Conservation (phyloP, 768 basidiomycete genomes). For the Tephrocybe sp. region DNA sequence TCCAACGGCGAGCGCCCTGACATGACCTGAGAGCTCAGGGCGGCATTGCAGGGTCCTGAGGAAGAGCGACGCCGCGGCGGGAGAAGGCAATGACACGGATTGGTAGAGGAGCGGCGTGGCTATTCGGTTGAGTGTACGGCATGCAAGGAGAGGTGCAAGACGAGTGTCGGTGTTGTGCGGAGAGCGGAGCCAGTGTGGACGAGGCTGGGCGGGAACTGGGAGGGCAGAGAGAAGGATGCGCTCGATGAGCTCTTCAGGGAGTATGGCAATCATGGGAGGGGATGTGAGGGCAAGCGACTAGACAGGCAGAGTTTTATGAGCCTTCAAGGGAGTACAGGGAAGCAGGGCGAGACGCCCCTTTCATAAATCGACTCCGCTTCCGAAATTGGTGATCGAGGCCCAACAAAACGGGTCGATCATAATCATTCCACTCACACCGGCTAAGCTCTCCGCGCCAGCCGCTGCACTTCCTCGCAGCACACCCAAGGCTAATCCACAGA, state of each 20-base stretch:
- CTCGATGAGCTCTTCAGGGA: conserved; percentile 41
- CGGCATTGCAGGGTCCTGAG: conserved; percentile 34
- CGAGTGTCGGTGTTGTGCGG: conserved; percentile 26
- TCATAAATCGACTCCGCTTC: no score
- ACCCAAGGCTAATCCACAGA: no score
- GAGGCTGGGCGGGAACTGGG: background rate
- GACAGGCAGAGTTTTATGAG: no score
- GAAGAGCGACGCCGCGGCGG: conserved; percentile 39
- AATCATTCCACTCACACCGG: no score
- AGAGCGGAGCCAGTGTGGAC: conserved; percentile 8
- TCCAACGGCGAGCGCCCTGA: conserved; percentile 41
- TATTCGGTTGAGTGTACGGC: conserved; percentile 52
- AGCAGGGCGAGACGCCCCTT: no score
- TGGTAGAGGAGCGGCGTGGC: conserved; percentile 58
- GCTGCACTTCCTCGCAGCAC: no score
- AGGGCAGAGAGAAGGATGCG: conserved; percentile 36
- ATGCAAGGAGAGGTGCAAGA: conserved; percentile 50
- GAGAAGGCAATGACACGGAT: conserved; percentile 43
- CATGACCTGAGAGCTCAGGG: conserved; percentile 36
- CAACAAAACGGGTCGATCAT: no score
- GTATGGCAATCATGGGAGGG: background rate
- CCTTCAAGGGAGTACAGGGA: background rate
- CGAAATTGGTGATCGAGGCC: no score
- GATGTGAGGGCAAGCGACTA: background rate
- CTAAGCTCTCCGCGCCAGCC: no score